Evolutionary conservation across 768 basidiomycete genomes (phyloP).

Genomic region (Russula vinacea): DNA sequence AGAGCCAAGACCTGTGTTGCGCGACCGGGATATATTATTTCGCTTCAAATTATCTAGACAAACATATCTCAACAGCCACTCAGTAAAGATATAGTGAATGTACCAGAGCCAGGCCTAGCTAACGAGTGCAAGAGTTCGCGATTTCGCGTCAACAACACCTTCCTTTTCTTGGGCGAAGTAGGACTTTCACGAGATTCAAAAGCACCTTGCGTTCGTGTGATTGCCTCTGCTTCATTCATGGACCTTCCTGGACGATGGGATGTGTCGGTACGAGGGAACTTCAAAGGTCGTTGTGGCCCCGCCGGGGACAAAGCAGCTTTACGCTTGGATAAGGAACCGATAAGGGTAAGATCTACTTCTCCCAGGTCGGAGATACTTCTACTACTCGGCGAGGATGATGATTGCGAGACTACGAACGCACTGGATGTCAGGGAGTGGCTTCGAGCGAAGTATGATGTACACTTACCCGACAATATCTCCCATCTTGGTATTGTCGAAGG

Average conservation of each 20-base stretch:
- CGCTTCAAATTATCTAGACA: not conserved
- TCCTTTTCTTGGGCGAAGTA: conserved; percentile 3
- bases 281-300: conserved; percentile 1
- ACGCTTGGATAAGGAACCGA: conserved; percentile 6
- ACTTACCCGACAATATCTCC: conserved; percentile 15
- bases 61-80: not conserved
- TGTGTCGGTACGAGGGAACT: conserved; percentile 15
- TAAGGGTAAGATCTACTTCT: not conserved
- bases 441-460: not conserved
- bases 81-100: not conserved
- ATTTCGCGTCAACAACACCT: conserved; percentile 9
- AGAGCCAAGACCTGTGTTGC: not conserved
- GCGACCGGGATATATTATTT: not conserved
- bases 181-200: not conserved
- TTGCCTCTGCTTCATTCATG: not conserved
- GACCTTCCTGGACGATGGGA: conserved; percentile 6
- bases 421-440: not conserved
- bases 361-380: not conserved
- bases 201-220: not conserved
- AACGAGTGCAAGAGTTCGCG: conserved; percentile 5
- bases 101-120: conserved; percentile 2
- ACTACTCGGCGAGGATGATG: conserved; percentile 7
- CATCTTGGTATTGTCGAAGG: conserved; percentile 4
- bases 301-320: conserved; percentile 6
- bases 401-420: conserved; percentile 13